These are phyloP conservation scores for Flaveria floridana DNA, from an alignment of 140 eudicot genomes.

Conservation along the genomic window DNA sequence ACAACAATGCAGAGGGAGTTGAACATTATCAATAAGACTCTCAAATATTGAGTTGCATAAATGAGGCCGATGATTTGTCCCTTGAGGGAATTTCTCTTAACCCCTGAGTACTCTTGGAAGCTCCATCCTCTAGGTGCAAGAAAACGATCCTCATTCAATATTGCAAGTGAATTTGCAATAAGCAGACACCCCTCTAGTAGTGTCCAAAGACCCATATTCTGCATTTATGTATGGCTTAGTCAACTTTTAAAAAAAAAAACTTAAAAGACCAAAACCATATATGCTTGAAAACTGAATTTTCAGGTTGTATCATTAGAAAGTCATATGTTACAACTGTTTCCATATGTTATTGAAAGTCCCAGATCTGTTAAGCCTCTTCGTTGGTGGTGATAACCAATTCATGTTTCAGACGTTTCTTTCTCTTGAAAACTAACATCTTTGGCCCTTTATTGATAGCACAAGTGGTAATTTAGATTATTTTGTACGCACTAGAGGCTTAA, in stretches of 20 bases:
- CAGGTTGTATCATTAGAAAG: neutral
- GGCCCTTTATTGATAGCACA: neutral
- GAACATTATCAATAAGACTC: slow-evolving; percentile 65
- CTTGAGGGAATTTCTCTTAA: slow-evolving; percentile 33
- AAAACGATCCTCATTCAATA: slow-evolving; percentile 46
- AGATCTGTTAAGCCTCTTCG: slow-evolving; percentile 1
- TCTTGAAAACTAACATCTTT: neutral
- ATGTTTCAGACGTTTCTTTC: neutral
- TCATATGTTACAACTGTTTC: neutral
- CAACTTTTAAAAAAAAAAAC: neutral
- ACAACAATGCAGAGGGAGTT: slow-evolving; percentile 63
- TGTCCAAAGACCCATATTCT: slow-evolving; percentile 45
- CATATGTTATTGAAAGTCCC: neutral
- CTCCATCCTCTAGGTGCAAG: slow-evolving; percentile 45
- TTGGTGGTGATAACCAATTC: neutral
- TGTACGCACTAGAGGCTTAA: neutral
- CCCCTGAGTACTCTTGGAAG: slow-evolving; percentile 36
- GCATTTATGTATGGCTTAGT: slow-evolving; percentile 16
- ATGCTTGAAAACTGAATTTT: neutral
- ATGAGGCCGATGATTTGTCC: slow-evolving; percentile 72
- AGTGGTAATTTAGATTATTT: neutral
- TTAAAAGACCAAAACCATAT: slow-evolving; percentile 6
- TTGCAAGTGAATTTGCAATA: slow-evolving; percentile 41
- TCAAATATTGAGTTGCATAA: slow-evolving; percentile 72
- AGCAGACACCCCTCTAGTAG: slow-evolving; percentile 43